These are phyloP conservation scores for Ajuga chamaepitys DNA, from an alignment of 257 asterid species.

Conservation along the genomic window DNA sequence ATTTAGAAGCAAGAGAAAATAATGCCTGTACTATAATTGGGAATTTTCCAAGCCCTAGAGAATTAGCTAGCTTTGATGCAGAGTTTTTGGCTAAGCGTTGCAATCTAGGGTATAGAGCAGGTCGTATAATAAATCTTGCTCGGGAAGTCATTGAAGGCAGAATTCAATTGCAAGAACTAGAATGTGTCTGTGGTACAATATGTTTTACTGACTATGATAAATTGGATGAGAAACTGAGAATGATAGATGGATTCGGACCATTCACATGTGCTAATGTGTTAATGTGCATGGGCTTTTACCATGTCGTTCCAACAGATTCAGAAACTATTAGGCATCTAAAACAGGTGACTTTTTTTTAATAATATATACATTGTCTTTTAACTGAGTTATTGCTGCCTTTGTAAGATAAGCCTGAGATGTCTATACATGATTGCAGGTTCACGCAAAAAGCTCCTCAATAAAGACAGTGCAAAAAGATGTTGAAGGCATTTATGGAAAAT, in stretches of 20 bases:
- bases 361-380: background rate
- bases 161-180: conserved; percentile 49
- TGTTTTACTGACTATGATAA: conserved; percentile 38
- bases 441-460: conserved; percentile 33
- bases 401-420: background rate
- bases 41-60: conserved; percentile 66
- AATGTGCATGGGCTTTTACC: conserved; percentile 87
- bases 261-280: conserved; percentile 81
- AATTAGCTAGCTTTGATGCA: conserved; percentile 55
- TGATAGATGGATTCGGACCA: conserved; percentile 74
- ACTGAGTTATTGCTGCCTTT: background rate
- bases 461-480: conserved; percentile 49
- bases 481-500: conserved; percentile 53
- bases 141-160: conserved; percentile 45
- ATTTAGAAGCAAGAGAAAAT: conserved; percentile 12
- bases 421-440: conserved; percentile 45
- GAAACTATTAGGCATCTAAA: conserved; percentile 85
- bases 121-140: conserved; percentile 69
- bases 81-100: conserved; percentile 49
- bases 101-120: conserved; percentile 75
- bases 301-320: conserved; percentile 76
- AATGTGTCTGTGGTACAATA: conserved; percentile 26
- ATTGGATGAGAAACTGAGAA: conserved; percentile 51
- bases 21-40: conserved; percentile 25
- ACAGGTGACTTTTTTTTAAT: conserved; percentile 36